Evolutionary conservation across 495 filamentous ascomycete genomes (phyloP).

Genomic region (Penicillium nucicola): DNA sequence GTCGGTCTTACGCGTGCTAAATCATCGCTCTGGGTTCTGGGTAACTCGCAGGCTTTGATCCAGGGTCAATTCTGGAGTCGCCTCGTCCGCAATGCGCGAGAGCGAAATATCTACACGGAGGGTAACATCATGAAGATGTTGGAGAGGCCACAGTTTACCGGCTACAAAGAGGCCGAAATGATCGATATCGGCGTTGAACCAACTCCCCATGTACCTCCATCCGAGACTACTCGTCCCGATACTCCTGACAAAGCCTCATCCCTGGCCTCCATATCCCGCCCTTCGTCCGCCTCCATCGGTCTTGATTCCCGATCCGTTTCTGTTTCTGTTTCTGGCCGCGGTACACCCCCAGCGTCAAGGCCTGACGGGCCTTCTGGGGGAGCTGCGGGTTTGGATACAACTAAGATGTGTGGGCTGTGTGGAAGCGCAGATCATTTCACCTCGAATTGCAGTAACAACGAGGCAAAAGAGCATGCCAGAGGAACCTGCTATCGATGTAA

Average conservation of each 20-base stretch:
- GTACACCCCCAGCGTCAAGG: constrained; percentile 20
- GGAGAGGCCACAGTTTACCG: constrained; percentile 46
- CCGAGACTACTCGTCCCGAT: neutral
- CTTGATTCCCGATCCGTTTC: constrained; percentile 25
- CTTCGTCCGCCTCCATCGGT: constrained; percentile 22
- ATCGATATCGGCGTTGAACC: constrained; percentile 27
- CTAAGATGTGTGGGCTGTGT: constrained; percentile 41
- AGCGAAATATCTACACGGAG: constrained; percentile 70
- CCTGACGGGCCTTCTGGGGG: constrained; percentile 45
- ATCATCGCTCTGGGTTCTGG: constrained; percentile 91
- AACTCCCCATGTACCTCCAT: neutral
- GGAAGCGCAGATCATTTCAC: constrained; percentile 49
- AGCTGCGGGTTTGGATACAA: constrained; percentile 40
- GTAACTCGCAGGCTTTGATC: constrained; percentile 78
- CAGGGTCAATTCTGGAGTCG: constrained; percentile 88
- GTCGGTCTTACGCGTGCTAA: constrained; percentile 96
- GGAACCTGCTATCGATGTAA: constrained; percentile 47
- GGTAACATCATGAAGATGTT: constrained; percentile 60
- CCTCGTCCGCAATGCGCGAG: constrained; percentile 75
- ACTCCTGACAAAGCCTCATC: constrained; percentile 14
- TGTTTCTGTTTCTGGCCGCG: constrained; percentile 23
- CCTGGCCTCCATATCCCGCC: constrained; percentile 19
- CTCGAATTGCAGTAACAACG: constrained; percentile 45
- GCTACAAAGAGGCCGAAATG: constrained; percentile 49
- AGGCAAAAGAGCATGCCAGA: constrained; percentile 31